phyloP scores from a whole-genome alignment of 2,329 filamentous ascomycete species.

The Diaporthe batatas region DNA sequence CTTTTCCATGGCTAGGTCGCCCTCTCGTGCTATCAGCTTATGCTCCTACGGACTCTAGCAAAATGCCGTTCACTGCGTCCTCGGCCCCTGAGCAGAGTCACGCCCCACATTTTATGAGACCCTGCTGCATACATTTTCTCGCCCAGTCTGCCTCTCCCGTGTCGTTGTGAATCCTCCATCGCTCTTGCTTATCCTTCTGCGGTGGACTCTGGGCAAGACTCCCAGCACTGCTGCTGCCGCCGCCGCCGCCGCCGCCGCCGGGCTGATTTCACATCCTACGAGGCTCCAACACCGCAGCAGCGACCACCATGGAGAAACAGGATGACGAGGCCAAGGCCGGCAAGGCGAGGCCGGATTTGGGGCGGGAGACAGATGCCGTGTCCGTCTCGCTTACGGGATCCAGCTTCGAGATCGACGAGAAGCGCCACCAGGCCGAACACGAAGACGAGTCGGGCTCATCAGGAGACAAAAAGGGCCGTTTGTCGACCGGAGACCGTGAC shows the following conservation, averaged over 20 bases:
- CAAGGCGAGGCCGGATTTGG: neutral
- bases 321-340: slow-evolving; percentile 22
- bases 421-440: neutral
- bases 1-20: slow-evolving; percentile 6
- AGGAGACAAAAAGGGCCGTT: neutral
- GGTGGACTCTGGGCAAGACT: no score
- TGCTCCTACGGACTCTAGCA: neutral
- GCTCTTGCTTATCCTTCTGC: neutral
- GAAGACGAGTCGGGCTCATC: neutral
- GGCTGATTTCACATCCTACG: neutral
- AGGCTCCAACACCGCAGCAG: neutral
- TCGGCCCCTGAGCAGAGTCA: neutral
- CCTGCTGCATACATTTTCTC: neutral
- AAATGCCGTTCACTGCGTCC: neutral
- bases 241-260: no score
- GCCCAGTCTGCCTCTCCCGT: neutral
- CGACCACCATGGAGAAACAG: slow-evolving; percentile 19
- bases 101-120: neutral
- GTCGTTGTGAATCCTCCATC: neutral
- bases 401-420: slow-evolving; percentile 37
- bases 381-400: slow-evolving; percentile 31
- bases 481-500: neutral
- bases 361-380: neutral
- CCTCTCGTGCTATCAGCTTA: neutral
- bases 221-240: no score